These are phyloP conservation scores for Sarcodon aspratus DNA, from an alignment of 768 basidiomycete species.

Conservation along the genomic window DNA sequence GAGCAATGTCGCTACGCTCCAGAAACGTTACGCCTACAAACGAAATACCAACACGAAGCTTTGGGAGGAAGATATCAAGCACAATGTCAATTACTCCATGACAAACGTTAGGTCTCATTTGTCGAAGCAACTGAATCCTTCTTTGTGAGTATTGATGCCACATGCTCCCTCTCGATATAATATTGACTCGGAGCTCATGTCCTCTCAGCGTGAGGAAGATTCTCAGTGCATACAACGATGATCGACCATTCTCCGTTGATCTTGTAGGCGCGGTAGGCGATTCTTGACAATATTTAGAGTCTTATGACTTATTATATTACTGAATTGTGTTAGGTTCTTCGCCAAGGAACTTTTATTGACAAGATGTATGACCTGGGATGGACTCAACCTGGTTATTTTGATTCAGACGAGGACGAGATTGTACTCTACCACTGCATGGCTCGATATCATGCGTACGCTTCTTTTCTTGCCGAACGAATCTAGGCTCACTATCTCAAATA, in stretches of 20 bases:
- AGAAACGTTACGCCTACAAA: background rate
- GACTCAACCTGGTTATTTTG: slow-evolving; percentile 32
- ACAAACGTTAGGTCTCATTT: too few species aligned
- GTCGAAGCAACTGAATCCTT: too few species aligned
- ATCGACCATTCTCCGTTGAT: slow-evolving; percentile 43
- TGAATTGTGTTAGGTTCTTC: slow-evolving; percentile 28
- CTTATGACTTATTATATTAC: background rate
- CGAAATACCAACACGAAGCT: background rate
- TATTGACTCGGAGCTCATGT: too few species aligned
- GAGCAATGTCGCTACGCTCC: background rate
- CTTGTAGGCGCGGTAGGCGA: slow-evolving; percentile 41
- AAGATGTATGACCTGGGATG: slow-evolving; percentile 45
- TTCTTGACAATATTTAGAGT: background rate
- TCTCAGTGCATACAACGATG: too few species aligned
- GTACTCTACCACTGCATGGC: slow-evolving; percentile 38
- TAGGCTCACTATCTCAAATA: slow-evolving; percentile 5
- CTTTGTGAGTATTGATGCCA: too few species aligned
- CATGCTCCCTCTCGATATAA: too few species aligned
- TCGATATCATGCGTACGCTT: slow-evolving; percentile 45
- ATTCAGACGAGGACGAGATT: slow-evolving; percentile 22
- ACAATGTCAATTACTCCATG: background rate
- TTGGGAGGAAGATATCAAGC: background rate
- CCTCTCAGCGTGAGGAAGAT: too few species aligned
- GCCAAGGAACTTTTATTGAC: slow-evolving; percentile 42
- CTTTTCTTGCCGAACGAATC: background rate